A percentile compares a stretch with the other conserved stretches of the same genome.
phyloP scores from a whole-genome alignment of 257 asterid genomes.

The Mentha longifolia region DNA sequence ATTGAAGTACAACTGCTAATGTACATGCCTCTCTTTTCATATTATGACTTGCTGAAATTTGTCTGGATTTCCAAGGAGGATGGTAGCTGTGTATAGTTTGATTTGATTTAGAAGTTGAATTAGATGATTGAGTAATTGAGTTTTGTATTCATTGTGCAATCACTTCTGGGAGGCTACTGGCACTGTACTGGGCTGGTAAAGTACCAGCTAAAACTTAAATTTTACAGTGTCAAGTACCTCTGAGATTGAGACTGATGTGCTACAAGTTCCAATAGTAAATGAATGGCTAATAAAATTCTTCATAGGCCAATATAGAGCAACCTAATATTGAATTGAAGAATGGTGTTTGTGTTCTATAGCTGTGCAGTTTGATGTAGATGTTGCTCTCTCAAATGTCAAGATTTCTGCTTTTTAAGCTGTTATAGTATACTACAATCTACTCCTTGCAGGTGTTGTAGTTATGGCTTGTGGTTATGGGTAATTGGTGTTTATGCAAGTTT shows the following conservation, averaged over 20 bases:
- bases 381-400: background rate
- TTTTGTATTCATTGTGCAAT: slow-evolving; percentile 34
- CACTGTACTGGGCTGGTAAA: background rate
- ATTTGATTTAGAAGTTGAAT: slow-evolving; percentile 6
- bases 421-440: background rate
- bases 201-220: slow-evolving; percentile 7
- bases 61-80: slow-evolving; percentile 14
- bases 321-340: background rate
- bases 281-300: background rate
- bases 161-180: slow-evolving; percentile 2
- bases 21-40: slow-evolving; percentile 24
- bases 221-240: slow-evolving; percentile 9
- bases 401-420: background rate
- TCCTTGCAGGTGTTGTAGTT: background rate
- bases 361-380: background rate
- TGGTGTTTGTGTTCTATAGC: background rate
- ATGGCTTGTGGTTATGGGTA: too few species aligned
- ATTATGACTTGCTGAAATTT: slow-evolving; percentile 20
- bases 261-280: background rate
- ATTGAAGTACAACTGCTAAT: slow-evolving; percentile 18
- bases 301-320: background rate
- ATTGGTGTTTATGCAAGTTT: too few species aligned
- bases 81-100: slow-evolving; percentile 19
- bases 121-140: slow-evolving; percentile 34
- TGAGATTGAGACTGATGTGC: background rate